Evolutionary conservation across 2,329 filamentous ascomycete genomes (phyloP).

Genomic region (Coniochaeta sp.): DNA sequence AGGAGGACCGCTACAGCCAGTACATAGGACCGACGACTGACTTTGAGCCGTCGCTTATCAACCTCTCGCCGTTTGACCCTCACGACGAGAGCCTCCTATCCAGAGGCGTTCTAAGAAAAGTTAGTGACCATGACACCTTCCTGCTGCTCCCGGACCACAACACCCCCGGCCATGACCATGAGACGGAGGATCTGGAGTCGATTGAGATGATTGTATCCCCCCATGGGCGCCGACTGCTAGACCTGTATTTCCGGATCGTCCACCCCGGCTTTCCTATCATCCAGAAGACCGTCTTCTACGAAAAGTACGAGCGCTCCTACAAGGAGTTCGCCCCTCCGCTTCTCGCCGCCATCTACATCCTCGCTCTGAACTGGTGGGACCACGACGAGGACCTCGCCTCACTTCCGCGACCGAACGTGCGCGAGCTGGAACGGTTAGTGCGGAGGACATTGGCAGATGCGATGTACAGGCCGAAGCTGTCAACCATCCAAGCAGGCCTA

Average conservation of each 20-base stretch:
- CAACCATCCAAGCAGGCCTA: conserved; percentile 47
- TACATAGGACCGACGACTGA: conserved; percentile 17
- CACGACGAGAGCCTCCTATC: conserved; percentile 5
- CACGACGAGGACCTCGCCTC: conserved; percentile 47
- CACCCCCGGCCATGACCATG: conserved; percentile 11
- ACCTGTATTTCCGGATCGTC: conserved; percentile 59
- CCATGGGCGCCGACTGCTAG: conserved; percentile 55
- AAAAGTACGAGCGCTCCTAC: conserved; percentile 51
- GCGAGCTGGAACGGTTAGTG: conserved; percentile 28
- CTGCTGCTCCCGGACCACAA: conserved; percentile 14
- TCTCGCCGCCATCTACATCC: conserved; percentile 53
- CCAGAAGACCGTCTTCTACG: conserved; percentile 54
- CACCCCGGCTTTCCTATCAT: conserved; percentile 53
- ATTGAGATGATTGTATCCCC: conserved; percentile 57
- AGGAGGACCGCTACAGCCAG: conserved; percentile 13
- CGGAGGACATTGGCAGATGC: conserved; percentile 39
- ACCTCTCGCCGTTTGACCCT: conserved; percentile 11
- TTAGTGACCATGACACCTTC: conserved; percentile 15
- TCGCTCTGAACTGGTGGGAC: conserved; percentile 55
- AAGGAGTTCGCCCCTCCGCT: conserved; percentile 52
- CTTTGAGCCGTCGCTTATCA: conserved; percentile 17
- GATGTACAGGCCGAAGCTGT: conserved; percentile 45
- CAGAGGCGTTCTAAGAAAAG: conserved; percentile 16
- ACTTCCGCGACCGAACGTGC: conserved; percentile 33
- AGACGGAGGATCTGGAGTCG: conserved; percentile 29